A percentile compares a stretch with the other conserved stretches of the same genome.
These are phyloP conservation scores for Emericellopsis atlantica DNA, from an alignment of 2,329 filamentous ascomycete genomes.

Conservation along the genomic window DNA sequence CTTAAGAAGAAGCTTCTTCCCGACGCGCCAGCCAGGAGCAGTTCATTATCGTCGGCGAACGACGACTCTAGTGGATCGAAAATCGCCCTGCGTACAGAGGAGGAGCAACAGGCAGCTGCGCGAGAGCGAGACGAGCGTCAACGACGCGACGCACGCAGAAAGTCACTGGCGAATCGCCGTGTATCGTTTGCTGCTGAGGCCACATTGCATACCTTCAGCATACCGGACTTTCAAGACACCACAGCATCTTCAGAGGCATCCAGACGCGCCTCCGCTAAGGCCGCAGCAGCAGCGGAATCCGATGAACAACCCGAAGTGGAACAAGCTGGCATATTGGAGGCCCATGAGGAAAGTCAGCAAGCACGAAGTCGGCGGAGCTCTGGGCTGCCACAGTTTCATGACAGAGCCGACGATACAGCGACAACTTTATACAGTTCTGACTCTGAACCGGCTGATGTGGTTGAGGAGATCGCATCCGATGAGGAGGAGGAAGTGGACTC, in stretches of 20 bases:
- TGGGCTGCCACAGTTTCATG: constrained; percentile 52
- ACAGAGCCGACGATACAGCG: constrained; percentile 51
- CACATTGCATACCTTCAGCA: constrained; percentile 90
- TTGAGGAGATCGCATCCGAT: constrained; percentile 24
- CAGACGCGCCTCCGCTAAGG: constrained; percentile 45
- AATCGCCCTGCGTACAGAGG: constrained; percentile 54
- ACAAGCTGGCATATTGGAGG: background rate
- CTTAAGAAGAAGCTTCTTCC: constrained; percentile 28
- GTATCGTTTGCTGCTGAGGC: constrained; percentile 97
- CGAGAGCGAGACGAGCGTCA: constrained; percentile 60
- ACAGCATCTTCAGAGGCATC: constrained; percentile 71
- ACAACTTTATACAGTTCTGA: constrained; percentile 68
- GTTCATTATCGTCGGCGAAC: background rate
- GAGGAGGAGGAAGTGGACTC: constrained; percentile 27
- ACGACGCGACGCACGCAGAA: constrained; percentile 76
- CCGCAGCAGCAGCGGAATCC: background rate
- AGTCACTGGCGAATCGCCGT: constrained; percentile 82
- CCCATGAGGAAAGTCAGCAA: constrained; percentile 37
- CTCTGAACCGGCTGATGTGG: constrained; percentile 41
- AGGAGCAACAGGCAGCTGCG: constrained; percentile 57
- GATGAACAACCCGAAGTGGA: constrained; percentile 13
- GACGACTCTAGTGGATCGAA: constrained; percentile 31
- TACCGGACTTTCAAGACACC: constrained; percentile 80
- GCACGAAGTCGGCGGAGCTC: constrained; percentile 52
- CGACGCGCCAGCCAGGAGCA: background rate